Base-by-base conservation (phyloP, 352 stramenopile genomes). In the Chrysophaeum taylorii region DNA sequence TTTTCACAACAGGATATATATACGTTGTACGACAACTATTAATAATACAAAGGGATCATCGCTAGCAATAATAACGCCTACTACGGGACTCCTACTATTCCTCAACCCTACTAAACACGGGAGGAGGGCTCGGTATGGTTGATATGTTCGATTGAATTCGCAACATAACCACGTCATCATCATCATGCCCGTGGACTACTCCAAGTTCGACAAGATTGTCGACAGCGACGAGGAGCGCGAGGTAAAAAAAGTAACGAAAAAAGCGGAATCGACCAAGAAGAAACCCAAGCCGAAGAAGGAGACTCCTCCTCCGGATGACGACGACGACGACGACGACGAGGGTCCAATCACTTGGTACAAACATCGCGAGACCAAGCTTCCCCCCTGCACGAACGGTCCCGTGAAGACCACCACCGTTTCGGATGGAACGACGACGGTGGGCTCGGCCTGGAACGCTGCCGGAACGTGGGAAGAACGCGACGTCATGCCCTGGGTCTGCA, bases 331-430 rank as follows among this genome's bases (percentile, higher is more conserved):
- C 33, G 52, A 63, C 52, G 52, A 63, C 52, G 29, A 63, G 9
- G 29, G 7, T 25, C 52, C 52, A 5, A 23, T 66, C 18, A 48
- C 57, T 2, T 66, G 57, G 57, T 66, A 66, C 57, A 66, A 66
- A 36, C 57, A 66, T 36, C 57, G 57, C 14, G 57, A 66, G 57
- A 66, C 57, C 2, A 66, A 66, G 36, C 57, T 66, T 7, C 57
- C 57, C 2, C 33, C 31, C 33, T 66, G 33, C 33, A 31, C 50
- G n/a, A 9, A 4, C 9, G 50, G 50, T 5, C 50, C 50, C 2
- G 16, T 5, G 4, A 66, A 66, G 33, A 16, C 45, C 33, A 23
- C 41, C 2, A 5, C 4, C 52, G 16, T 29, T 1, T 48, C 33
- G 14, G n/a, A n/a, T n/a, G n/a, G n/a, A n/a, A n/a, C n/a, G n/a